A percentile compares a stretch with the other conserved stretches of the same genome.
Evolutionary conservation across 2,329 filamentous ascomycete genomes (phyloP).

Genomic region (Fonsecaea erecta): DNA sequence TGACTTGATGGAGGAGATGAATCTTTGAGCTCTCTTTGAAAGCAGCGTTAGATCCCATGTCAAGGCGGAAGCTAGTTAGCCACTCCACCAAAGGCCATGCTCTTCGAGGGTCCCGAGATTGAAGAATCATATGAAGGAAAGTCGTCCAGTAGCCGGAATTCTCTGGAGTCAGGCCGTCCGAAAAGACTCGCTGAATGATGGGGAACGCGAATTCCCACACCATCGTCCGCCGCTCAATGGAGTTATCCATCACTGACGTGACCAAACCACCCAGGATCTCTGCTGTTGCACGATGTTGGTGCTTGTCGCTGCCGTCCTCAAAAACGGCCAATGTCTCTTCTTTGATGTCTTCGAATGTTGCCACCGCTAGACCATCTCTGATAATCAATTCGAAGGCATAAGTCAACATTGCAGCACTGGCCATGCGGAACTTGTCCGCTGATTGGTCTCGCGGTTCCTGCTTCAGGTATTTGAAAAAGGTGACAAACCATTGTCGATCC

Average conservation of each 20-base stretch:
- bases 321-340: constrained; percentile 77
- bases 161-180: constrained; percentile 91
- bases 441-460: constrained; percentile 86
- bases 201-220: constrained; percentile 92
- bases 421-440: constrained; percentile 86
- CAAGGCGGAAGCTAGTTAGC: constrained; percentile 82
- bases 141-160: constrained; percentile 95
- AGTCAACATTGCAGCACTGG: constrained; percentile 82
- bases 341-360: constrained; percentile 86
- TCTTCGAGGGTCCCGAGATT: constrained; percentile 86
- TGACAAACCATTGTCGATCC: constrained; percentile 81
- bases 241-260: constrained; percentile 77
- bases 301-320: constrained; percentile 93
- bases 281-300: constrained; percentile 92
- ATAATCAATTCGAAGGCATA: constrained; percentile 90
- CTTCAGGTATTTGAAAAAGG: constrained; percentile 91
- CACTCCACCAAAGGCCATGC: constrained; percentile 83
- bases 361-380: constrained; percentile 70
- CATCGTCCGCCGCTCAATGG: constrained; percentile 70
- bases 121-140: constrained; percentile 85
- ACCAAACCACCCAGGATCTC: constrained; percentile 90
- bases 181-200: constrained; percentile 81
- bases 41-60: constrained; percentile 93
- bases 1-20: constrained; percentile 82
- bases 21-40: constrained; percentile 99